Evolutionary conservation across 495 filamentous ascomycete genomes (phyloP).

Genomic region (Margaritispora aquatica): DNA sequence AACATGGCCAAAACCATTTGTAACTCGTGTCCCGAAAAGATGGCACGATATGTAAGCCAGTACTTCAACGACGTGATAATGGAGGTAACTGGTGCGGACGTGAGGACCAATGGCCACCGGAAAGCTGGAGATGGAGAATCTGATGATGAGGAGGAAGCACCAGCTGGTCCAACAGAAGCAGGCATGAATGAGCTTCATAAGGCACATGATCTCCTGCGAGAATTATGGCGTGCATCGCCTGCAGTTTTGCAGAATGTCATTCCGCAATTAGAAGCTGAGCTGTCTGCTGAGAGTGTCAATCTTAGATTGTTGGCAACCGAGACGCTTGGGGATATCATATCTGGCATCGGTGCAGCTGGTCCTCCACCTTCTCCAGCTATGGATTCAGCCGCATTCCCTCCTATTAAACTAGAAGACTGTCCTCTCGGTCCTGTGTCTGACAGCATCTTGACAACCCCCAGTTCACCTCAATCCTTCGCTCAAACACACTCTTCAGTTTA

Average conservation of each 20-base stretch:
- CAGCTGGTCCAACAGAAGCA: conserved; percentile 61
- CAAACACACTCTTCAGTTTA: conserved; percentile 73
- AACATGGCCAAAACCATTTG: conserved; percentile 95
- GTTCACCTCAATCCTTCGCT: conserved; percentile 77
- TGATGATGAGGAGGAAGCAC: conserved; percentile 63
- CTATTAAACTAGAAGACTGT: conserved; percentile 57
- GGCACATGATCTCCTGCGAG: conserved; percentile 80
- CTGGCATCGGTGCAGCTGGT: conserved; percentile 85
- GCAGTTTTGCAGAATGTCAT: conserved; percentile 88
- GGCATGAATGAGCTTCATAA: conserved; percentile 84
- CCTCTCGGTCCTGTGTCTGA: conserved; percentile 43
- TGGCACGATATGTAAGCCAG: conserved; percentile 87
- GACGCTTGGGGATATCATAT: conserved; percentile 88
- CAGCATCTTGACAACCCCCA: conserved; percentile 67
- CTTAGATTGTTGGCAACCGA: conserved; percentile 83
- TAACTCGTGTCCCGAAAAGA: conserved; percentile 82
- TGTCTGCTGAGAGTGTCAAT: conserved; percentile 82
- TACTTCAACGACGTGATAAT: conserved; percentile 97
- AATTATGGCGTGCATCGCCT: conserved; percentile 91
- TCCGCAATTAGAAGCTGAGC: conserved; percentile 86
- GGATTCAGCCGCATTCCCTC: conserved; percentile 77
- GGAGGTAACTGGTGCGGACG: conserved; percentile 57
- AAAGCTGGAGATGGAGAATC: conserved; percentile 48
- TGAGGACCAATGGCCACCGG: conserved; percentile 41
- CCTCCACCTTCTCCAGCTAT: conserved; percentile 65